These are phyloP conservation scores for Calonectria pseudoreteaudii DNA, from an alignment of 2,329 filamentous ascomycete species.

Conservation along the genomic window DNA sequence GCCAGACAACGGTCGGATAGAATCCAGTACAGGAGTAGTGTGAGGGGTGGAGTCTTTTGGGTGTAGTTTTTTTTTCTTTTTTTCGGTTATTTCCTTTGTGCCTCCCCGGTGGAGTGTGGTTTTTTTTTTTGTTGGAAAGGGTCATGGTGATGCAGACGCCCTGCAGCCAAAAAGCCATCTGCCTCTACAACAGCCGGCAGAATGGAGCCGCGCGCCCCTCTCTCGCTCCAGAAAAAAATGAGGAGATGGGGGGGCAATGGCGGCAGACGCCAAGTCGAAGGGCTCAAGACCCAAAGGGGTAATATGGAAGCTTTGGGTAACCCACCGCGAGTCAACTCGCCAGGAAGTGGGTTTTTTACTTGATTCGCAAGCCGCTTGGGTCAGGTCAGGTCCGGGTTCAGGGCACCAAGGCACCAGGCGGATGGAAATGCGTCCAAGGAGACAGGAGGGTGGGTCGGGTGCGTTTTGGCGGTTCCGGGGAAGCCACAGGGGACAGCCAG, in stretches of 20 bases:
- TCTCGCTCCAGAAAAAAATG: not conserved
- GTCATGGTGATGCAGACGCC: not conserved
- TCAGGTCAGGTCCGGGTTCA: not conserved
- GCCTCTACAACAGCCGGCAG: slow-evolving; percentile 1
- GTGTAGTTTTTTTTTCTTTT: not conserved
- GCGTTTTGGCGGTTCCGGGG: slow-evolving; percentile 9
- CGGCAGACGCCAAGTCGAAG: not conserved
- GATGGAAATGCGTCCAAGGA: slow-evolving; percentile 4
- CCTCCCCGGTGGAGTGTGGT: not conserved
- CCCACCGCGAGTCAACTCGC: slow-evolving; percentile 1
- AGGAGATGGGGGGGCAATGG: not conserved
- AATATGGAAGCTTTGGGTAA: not conserved
- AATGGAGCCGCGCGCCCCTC: not conserved
- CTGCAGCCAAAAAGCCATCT: slow-evolving; percentile 4
- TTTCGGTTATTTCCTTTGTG: not conserved
- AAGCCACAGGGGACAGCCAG: not conserved
- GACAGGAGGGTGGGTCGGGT: slow-evolving; percentile 5
- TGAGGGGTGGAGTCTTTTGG: not conserved
- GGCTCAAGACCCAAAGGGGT: not conserved
- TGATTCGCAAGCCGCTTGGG: slow-evolving; percentile 2
- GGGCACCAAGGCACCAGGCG: not conserved
- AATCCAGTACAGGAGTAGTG: slow-evolving; percentile 5
- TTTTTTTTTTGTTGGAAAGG: too few species aligned
- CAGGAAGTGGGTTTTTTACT: not conserved
- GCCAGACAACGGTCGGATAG: not conserved